Base-by-base conservation (phyloP, 2,329 filamentous ascomycete species). In the Paracoccidioides lutzii region DNA sequence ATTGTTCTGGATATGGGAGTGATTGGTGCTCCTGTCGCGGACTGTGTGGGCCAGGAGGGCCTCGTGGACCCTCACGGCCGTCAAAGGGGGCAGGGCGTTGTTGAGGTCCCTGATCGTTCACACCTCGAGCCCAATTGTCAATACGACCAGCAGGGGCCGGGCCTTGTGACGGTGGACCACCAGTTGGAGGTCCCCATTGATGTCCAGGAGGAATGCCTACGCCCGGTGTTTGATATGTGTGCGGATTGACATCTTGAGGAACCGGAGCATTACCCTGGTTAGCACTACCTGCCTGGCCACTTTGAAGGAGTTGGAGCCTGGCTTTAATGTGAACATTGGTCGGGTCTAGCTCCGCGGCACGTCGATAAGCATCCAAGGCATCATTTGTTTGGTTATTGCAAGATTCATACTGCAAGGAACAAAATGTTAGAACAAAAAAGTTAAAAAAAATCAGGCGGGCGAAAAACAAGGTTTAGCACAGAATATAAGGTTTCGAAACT, bases 331-430 rank as follows among this genome's bases (percentile, higher is more conserved):
- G 91, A 42, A 88, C 87, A 67, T 98, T 97, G 59, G 77, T 78
- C 0, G 93, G 91, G 67, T 98, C 93, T 61, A 98, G 81, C 69
- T 98, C 93, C 40, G 90, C 90, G 43, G 93, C 93, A 62, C 93
- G 83, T 66, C 91, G 87, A 69, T 97, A 98, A 5, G 93, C 93
- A 71, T 98, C 93, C 46, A 97, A 79, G 0, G 93, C 93, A 76
- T 98, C 93, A 53, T 84, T 88, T 57, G 95, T 95, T 73, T 98
- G 93, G 74, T 97, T 97, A 78, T 98, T 97, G 73, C 93, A 98
- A 32, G 90, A 95, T 71, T 98, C 93, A 67, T 98, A 98, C 86
- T 94, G 63, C 15, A 33, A 53, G 22, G 22, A 1, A 22, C 22
- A 22, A 2, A 22, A 22, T 22, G 22, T 22, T 22, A 22, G 22